These are phyloP conservation scores for Plectosphaerella plurivora DNA, from an alignment of 2,329 filamentous ascomycete genomes.

Conservation along the genomic window DNA sequence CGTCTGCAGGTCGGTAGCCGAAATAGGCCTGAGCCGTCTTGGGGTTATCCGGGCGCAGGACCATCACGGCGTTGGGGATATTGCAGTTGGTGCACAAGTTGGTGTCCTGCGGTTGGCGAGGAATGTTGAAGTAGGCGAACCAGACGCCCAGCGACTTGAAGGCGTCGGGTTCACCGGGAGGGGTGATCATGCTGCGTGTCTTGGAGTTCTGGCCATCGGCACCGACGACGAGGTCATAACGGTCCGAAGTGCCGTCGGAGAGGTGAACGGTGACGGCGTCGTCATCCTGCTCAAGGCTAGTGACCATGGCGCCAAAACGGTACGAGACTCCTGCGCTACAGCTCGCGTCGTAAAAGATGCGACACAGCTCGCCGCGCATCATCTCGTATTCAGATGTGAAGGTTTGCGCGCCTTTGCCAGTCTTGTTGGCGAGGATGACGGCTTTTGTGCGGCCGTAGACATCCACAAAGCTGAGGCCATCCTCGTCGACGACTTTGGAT, in stretches of 20 bases:
- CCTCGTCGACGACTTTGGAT: slow-evolving; percentile 35
- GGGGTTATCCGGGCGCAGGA: slow-evolving; percentile 8
- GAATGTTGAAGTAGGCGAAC: slow-evolving; percentile 27
- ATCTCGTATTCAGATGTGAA: slow-evolving; percentile 56
- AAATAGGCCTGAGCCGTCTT: slow-evolving; percentile 9
- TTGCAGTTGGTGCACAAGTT: slow-evolving; percentile 8
- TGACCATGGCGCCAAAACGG: slow-evolving; percentile 18
- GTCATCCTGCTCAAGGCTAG: slow-evolving; percentile 23
- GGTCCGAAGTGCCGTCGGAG: slow-evolving; percentile 32
- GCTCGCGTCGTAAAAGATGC: slow-evolving; percentile 40
- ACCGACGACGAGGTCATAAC: slow-evolving; percentile 49
- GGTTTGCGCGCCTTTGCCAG: slow-evolving; percentile 35
- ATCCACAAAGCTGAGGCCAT: slow-evolving; percentile 43
- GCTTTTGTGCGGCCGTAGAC: slow-evolving; percentile 28
- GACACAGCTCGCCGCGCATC: slow-evolving; percentile 51
- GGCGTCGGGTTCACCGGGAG: slow-evolving; percentile 16
- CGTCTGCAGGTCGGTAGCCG: slow-evolving; percentile 1
- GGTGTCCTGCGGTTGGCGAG: slow-evolving; percentile 13
- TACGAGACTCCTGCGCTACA: slow-evolving; percentile 18
- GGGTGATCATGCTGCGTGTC: slow-evolving; percentile 37
- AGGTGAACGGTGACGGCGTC: slow-evolving; percentile 32
- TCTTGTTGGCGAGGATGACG: slow-evolving; percentile 31
- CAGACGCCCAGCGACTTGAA: slow-evolving; percentile 20
- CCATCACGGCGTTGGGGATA: slow-evolving; percentile 1
- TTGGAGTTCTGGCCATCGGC: slow-evolving; percentile 51